Base-by-base conservation (phyloP, 345 rosid genomes). In the Eucalyptus grandis region DNA sequence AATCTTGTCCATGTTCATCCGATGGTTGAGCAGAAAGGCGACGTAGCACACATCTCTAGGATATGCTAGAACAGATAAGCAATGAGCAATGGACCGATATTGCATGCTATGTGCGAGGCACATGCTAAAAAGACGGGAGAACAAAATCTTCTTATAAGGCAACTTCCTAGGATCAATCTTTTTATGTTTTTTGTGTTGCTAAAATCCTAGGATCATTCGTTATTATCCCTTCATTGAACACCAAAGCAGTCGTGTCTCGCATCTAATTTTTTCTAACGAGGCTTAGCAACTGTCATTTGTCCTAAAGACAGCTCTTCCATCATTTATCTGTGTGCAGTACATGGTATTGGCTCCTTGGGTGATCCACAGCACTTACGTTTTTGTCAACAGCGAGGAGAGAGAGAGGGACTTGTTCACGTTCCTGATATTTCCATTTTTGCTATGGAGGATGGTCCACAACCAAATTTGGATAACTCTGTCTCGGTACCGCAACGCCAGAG, bases 401-500 rank as follows among this genome's bases (percentile, higher is more conserved):
- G 94, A 92, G 87, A 94, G 92, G 34, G 95, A 95, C 88, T 37
- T 94, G 6, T 62, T 90, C 9, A 87, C 87, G 87, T 90, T 94
- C 21, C 47, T 92, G 26, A 49, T 95, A 37, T 60, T 92, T 72
- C 96, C 95, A 26, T 19, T 94, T 16, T 44, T 97, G 85, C 22
- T 95, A 4, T 91, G 89, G 96, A 92, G 98, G 92, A 90, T 93
- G 90, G 88, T 97, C 86, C 97, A 96, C 92, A 95, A 93, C 91
- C 98, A 94, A 92, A 37, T 95, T 13, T 97, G 97, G 98, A 97
- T 97, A 51, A 92, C 93, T 54, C 86, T 94, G 5, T 95, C 97
- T 21, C 96, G 99, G 37, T 93, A 95, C 31, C 88, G 92, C 40
- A 94, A 96, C 3, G 97, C 98, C 86, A 94, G 88, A 89, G 97